Conservation (phyloP, 2,329 filamentous ascomycete genomes). For the Graphilbum fragrans region DNA sequence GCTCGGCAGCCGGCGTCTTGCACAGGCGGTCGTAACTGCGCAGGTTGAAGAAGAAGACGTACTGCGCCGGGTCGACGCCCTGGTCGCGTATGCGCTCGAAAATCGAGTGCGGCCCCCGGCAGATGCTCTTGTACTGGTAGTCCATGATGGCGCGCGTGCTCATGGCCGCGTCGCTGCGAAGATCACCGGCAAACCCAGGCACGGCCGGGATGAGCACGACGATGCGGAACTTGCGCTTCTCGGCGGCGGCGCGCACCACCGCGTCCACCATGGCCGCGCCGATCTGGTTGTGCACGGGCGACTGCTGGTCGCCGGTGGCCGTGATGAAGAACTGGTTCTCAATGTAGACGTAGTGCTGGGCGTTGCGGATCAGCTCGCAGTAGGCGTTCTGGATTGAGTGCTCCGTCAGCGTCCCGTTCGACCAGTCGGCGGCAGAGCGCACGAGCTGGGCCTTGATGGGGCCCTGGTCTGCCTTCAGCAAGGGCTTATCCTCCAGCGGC, state of each 20-base stretch:
- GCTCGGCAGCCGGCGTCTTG: conserved; percentile 59
- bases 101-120: conserved; percentile 82
- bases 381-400: conserved; percentile 85
- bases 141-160: conserved; percentile 96
- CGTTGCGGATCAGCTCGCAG: conserved; percentile 70
- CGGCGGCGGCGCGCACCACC: conserved; percentile 64
- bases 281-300: conserved; percentile 77
- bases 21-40: conserved; percentile 88
- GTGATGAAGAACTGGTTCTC: conserved; percentile 99
- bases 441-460: conserved; percentile 74
- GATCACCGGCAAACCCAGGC: conserved; percentile 86
- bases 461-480: conserved; percentile 50
- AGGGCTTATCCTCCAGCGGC: no score
- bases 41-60: conserved; percentile 92
- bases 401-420: conserved; percentile 74
- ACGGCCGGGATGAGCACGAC: conserved; percentile 86
- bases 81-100: conserved; percentile 61
- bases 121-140: conserved; percentile 95
- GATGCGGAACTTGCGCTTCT: conserved; percentile 68
- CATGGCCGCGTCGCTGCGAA: conserved; percentile 68
- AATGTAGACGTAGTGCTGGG: conserved; percentile 90
- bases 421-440: conserved; percentile 89
- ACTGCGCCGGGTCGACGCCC: conserved; percentile 63
- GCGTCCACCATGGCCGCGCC: conserved; percentile 86
- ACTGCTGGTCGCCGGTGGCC: conserved; percentile 78